phyloP scores from a whole-genome alignment of 768 basidiomycete species.

The Auricularia sp. region DNA sequence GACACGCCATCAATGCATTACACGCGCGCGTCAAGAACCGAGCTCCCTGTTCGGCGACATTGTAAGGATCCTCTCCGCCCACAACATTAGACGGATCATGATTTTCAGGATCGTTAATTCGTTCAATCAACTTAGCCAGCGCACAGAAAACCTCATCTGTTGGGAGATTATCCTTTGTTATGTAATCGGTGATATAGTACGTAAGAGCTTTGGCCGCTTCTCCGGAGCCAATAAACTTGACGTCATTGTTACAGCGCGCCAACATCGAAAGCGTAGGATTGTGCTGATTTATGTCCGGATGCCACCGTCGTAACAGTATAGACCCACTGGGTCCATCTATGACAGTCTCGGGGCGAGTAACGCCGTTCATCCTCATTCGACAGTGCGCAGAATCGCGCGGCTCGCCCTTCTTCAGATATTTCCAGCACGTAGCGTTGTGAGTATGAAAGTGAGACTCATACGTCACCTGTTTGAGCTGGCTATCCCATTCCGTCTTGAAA shows the following conservation, averaged over 20 bases:
- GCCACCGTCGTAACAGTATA: neutral
- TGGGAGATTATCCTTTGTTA: neutral
- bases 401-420: neutral
- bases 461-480: neutral
- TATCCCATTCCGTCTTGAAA: neutral
- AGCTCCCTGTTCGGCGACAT: neutral
- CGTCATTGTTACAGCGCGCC: neutral
- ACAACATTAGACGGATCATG: neutral
- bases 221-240: constrained; percentile 6
- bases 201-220: neutral
- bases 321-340: neutral
- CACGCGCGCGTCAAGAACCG: neutral
- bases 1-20: neutral
- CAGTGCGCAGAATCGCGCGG: neutral
- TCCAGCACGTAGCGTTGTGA: neutral
- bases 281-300: neutral
- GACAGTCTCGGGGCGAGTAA: neutral
- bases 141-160: neutral
- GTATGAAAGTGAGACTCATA: neutral
- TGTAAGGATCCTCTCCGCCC: neutral
- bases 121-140: neutral
- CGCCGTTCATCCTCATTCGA: neutral
- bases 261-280: neutral
- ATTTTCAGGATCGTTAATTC: neutral
- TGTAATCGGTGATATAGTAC: constrained; percentile 6